phyloP scores from a whole-genome alignment of 1,139 yeast genomes.

The Nakaseomyces bracarensis region DNA sequence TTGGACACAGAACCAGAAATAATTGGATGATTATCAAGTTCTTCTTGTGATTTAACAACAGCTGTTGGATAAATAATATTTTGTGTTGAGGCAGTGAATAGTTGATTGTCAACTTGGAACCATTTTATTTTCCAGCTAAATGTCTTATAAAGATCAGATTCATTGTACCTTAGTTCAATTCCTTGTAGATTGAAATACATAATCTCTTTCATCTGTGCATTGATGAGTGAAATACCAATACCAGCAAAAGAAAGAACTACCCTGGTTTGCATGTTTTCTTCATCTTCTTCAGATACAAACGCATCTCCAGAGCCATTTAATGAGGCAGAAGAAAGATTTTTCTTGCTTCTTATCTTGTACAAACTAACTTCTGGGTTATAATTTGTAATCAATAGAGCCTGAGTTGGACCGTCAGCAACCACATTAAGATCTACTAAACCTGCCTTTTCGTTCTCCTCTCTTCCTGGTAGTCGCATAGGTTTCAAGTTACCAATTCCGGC shows the following conservation, averaged over 20 bases:
- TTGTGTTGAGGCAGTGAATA: slow-evolving; percentile 83
- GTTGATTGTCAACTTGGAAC: slow-evolving; percentile 89
- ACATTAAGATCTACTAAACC: slow-evolving; percentile 76
- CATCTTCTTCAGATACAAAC: slow-evolving; percentile 60
- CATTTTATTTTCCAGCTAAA: slow-evolving; percentile 77
- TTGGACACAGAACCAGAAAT: slow-evolving; percentile 76
- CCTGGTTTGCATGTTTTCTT: slow-evolving; percentile 57
- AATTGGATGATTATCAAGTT: slow-evolving; percentile 83
- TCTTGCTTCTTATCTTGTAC: slow-evolving; percentile 41
- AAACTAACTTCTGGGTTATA: slow-evolving; percentile 72
- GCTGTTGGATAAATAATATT: slow-evolving; percentile 87
- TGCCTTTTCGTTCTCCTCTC: slow-evolving; percentile 35
- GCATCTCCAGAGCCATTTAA: slow-evolving; percentile 38
- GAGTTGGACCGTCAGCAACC: slow-evolving; percentile 94
- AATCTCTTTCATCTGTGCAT: slow-evolving; percentile 62
- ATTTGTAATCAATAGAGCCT: slow-evolving; percentile 73
- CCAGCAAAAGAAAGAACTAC: slow-evolving; percentile 71
- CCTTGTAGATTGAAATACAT: slow-evolving; percentile 78
- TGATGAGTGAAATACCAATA: slow-evolving; percentile 77
- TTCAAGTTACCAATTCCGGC: slow-evolving; percentile 88
- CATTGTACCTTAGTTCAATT: slow-evolving; percentile 70
- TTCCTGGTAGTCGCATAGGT: slow-evolving; percentile 70
- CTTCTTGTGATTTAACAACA: slow-evolving; percentile 75
- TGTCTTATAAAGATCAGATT: slow-evolving; percentile 77
- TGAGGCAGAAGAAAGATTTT: slow-evolving; percentile 25